Evolutionary conservation across 768 basidiomycete species (phyloP).

Genomic region (Leucocoprinus birnbaumii): DNA sequence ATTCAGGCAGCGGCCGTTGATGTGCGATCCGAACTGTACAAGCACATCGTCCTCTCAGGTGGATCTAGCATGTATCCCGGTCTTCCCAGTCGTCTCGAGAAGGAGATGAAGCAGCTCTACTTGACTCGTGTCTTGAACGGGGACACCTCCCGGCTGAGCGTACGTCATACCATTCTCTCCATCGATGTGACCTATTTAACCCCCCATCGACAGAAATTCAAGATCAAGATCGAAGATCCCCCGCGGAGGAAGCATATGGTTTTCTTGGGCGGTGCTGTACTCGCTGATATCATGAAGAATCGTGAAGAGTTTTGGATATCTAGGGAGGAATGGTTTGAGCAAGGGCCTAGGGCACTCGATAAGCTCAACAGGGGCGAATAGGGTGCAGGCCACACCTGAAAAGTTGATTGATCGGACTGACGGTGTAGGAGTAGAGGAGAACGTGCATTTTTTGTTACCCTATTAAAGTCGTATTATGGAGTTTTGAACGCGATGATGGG

Average conservation of each 20-base stretch:
- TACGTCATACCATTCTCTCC: constrained; percentile 36
- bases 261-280: constrained; percentile 96
- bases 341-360: constrained; percentile 77
- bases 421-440: constrained; percentile 1
- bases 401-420: background rate
- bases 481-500: too few species aligned
- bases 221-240: constrained; percentile 97
- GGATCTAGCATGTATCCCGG: constrained; percentile 99
- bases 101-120: constrained; percentile 99
- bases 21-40: constrained; percentile 88
- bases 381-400: constrained; percentile 2
- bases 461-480: background rate
- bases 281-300: constrained; percentile 98
- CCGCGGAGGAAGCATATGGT: constrained; percentile 99
- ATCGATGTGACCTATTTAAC: background rate
- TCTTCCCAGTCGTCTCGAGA: constrained; percentile 92
- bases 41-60: constrained; percentile 96
- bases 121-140: constrained; percentile 84
- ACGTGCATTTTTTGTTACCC: constrained; percentile 1
- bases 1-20: constrained; percentile 93
- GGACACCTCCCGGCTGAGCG: constrained; percentile 82
- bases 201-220: constrained; percentile 89
- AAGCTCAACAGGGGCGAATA: constrained; percentile 78
- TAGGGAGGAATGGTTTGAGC: constrained; percentile 92
- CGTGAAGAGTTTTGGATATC: constrained; percentile 95